Evolutionary conservation across 768 basidiomycete genomes (phyloP), one percentile per base, ranked within the genome.

Genomic region (Serpula lacrymans): DNA sequence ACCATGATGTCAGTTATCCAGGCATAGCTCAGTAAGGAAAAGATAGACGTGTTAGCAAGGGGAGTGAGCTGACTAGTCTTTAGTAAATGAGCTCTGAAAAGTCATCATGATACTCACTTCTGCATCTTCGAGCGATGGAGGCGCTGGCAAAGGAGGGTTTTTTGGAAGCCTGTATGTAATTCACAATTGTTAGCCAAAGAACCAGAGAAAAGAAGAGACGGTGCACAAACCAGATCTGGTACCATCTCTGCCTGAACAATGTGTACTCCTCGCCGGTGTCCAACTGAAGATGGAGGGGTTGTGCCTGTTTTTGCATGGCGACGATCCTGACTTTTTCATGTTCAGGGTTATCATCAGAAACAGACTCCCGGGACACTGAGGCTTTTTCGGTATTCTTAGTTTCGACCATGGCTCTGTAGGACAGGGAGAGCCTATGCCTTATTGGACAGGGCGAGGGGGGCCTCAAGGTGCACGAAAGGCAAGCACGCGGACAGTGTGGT

Each of bases 1-100:
- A 68, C 77, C 76, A 78, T 78, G 14, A 80, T 62, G 1, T 75
- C 75, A 2, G 71, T 74, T 24, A 88, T 76, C 80, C 84, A 88
- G 26, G 69, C 54, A 53, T 78, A 88, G 1, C 81, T 80, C 28
- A 88, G 60, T 23, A 75, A 60, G 12, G 79, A 77, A 33, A 86
- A 53, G 16, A 80, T 53, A 22, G 75, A 82, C 4, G 82, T 81
- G 12, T 63, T 60, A 0, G 70, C 74, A 12, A 84, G 57, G 0
- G 88, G 86, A 24, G 78, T 81, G 30, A 76, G 53, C 63, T 77
- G 51, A 34, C 28, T 18, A 23, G 30, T 11, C 22, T 22, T 23
- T 13, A 31, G 9, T 13, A 39, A 25, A n/a, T 34, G 33, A 20
- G 24, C n/a, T 10, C 18, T 31, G 16, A 31, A 21, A 9, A 4